Base-by-base conservation (phyloP, 192 early-diverging fungal species). In the Polychytrium aggregatum region DNA sequence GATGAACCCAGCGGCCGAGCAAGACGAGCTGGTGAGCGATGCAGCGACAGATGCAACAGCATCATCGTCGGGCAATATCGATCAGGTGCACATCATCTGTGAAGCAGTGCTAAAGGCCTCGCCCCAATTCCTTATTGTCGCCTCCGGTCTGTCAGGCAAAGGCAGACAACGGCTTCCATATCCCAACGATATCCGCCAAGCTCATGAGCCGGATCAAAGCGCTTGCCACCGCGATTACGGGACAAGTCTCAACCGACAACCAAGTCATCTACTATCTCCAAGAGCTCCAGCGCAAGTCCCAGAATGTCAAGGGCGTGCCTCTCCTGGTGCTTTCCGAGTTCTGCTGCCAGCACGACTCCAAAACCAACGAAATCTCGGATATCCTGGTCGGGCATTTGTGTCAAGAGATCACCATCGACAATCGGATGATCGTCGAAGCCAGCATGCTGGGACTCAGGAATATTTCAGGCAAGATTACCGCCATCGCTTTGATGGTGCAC, bases 101-200 rank as follows among this genome's bases (percentile, higher is more conserved):
- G n/a, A n/a, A n/a, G n/a, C n/a, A n/a, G n/a, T n/a, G n/a, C n/a
- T n/a, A n/a, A n/a, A n/a, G n/a, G n/a, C n/a, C n/a, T n/a, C n/a
- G n/a, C n/a, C n/a, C n/a, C n/a, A n/a, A n/a, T n/a, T n/a, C n/a
- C n/a, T n/a, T n/a, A n/a, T n/a, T n/a, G n/a, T n/a, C n/a, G n/a
- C n/a, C n/a, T n/a, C n/a, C n/a, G n/a, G n/a, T n/a, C n/a, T n/a
- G n/a, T n/a, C n/a, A n/a, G n/a, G n/a, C n/a, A n/a, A 9, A 28
- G 9, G 65, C 74, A 54, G 74, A 78, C 53, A 65, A 68, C 29
- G 70, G 71, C 16, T 74, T 74, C 53, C 56, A 72, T 41, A 35
- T 78, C 20, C 74, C 74, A 0, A 58, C 49, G 16, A 57, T 78
- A 10, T 78, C 74, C 9, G 41, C 57, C 21, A 65, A 64, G 31